A percentile compares a stretch with the other conserved stretches of the same genome.
These are phyloP conservation scores for Naumovozyma baii DNA, from an alignment of 805 yeast species.

Conservation along the genomic window DNA sequence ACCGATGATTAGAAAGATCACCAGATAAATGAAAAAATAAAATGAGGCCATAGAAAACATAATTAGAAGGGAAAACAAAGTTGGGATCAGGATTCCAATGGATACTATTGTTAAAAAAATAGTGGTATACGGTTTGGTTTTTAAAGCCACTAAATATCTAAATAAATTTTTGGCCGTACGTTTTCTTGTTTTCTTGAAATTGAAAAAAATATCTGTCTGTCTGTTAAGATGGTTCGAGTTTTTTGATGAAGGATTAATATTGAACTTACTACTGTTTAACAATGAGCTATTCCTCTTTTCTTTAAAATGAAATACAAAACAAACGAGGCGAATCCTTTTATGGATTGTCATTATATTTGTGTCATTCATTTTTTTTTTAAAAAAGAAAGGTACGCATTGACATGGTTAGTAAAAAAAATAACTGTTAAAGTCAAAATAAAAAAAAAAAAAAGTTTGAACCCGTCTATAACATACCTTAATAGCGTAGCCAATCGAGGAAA, in stretches of 20 bases:
- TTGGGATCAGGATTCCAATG: constrained; percentile 4
- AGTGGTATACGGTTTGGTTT: constrained; percentile 17
- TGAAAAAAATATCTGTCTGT: constrained; percentile 1
- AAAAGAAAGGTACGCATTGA: constrained; percentile 1
- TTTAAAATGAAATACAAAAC: neutral
- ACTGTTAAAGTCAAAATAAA: neutral
- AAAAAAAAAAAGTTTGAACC: neutral
- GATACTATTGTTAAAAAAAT: constrained; percentile 7
- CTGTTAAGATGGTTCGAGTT: neutral
- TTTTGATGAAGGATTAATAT: neutral
- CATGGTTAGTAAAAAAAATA: neutral
- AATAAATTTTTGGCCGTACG: constrained; percentile 2
- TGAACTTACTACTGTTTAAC: too few species aligned
- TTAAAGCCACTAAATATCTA: constrained; percentile 6
- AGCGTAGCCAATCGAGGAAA: constrained; percentile 13
- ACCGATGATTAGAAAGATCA: constrained; percentile 15
- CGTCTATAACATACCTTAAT: constrained; percentile 16
- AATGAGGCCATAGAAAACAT: constrained; percentile 18
- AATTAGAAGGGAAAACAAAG: constrained; percentile 9
- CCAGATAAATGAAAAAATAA: constrained; percentile 17
- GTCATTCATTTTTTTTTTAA: neutral
- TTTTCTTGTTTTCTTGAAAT: constrained; percentile 1
- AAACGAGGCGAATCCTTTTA: too few species aligned
- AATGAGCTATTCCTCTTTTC: too few species aligned
- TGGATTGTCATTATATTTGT: neutral